These are phyloP conservation scores for Phytophthora palmivora DNA, from an alignment of 352 stramenopile genomes.

Conservation along the genomic window DNA sequence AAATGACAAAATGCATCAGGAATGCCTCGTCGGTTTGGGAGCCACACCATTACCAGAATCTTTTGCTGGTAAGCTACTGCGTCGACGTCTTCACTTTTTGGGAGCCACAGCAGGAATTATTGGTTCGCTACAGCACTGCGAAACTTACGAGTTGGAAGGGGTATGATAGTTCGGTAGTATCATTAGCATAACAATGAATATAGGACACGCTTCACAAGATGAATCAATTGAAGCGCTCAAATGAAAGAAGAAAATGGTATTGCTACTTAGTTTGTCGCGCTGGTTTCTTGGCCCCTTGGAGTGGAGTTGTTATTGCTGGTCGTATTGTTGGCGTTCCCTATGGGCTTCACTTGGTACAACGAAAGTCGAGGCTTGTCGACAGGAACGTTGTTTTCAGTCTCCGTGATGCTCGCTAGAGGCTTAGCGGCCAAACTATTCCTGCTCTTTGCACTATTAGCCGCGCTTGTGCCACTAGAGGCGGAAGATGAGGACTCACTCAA, in stretches of 20 bases:
- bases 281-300: not conserved
- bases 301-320: constrained; percentile 10
- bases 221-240: too few species aligned
- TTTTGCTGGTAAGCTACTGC: constrained; percentile 23
- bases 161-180: too few species aligned
- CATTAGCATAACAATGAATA: too few species aligned
- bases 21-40: constrained; percentile 24
- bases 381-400: constrained; percentile 4
- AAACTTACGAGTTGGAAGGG: constrained; percentile 7
- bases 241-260: too few species aligned
- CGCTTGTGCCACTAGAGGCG: not conserved
- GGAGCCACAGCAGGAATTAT: constrained; percentile 15
- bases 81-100: constrained; percentile 22
- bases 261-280: constrained; percentile 3
- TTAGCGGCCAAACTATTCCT: constrained; percentile 11
- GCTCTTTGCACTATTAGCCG: not conserved
- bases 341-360: constrained; percentile 15
- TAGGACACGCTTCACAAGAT: too few species aligned
- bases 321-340: not conserved
- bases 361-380: too few species aligned
- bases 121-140: constrained; percentile 17
- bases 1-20: constrained; percentile 22
- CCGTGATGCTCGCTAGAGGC: not conserved
- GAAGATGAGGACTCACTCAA: constrained; percentile 23
- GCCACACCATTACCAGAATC: constrained; percentile 14